phyloP scores from a whole-genome alignment of 371 early-diverging fungal species.

The Thermomucor indicae-seudaticae region DNA sequence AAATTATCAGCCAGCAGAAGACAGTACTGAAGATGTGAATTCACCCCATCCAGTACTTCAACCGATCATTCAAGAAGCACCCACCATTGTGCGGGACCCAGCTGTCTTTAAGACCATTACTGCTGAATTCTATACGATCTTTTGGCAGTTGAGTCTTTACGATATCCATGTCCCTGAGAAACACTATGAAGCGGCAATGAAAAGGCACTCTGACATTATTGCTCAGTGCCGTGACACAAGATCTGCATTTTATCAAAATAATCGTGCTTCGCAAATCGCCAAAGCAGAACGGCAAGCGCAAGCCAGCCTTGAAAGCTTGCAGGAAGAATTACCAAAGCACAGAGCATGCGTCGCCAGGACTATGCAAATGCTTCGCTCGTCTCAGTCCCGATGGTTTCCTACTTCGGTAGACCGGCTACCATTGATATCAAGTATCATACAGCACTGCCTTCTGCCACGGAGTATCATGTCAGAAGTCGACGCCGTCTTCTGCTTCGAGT shows the following conservation, averaged over 20 bases:
- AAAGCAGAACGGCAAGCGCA: conserved; percentile 40
- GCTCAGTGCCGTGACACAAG: conserved; percentile 36
- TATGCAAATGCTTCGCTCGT: conserved; percentile 47
- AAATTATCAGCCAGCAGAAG: conserved; percentile 4
- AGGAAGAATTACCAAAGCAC: conserved; percentile 40
- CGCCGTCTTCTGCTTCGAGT: conserved; percentile 82
- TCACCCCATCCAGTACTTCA: conserved; percentile 21
- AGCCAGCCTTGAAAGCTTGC: conserved; percentile 20
- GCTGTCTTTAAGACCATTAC: conserved; percentile 49
- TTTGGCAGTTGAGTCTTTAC: conserved; percentile 82
- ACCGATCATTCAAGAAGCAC: conserved; percentile 9
- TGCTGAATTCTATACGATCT: conserved; percentile 76
- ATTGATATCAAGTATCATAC: conserved; percentile 56
- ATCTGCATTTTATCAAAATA: conserved; percentile 18
- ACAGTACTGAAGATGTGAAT: conserved; percentile 10
- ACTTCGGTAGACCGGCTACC: conserved; percentile 47
- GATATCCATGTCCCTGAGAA: conserved; percentile 77
- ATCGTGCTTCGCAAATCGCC: conserved; percentile 24
- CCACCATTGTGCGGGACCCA: conserved; percentile 27
- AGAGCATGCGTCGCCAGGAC: conserved; percentile 43
- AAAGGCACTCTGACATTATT: conserved; percentile 45
- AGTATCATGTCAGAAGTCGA: conserved; percentile 71
- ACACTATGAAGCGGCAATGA: conserved; percentile 70
- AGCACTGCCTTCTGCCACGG: conserved; percentile 81
- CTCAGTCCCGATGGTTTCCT: conserved; percentile 74